Evolutionary conservation across 2,329 filamentous ascomycete species (phyloP), one percentile per base, ranked within the genome.

Genomic region (Ophiostoma ips): DNA sequence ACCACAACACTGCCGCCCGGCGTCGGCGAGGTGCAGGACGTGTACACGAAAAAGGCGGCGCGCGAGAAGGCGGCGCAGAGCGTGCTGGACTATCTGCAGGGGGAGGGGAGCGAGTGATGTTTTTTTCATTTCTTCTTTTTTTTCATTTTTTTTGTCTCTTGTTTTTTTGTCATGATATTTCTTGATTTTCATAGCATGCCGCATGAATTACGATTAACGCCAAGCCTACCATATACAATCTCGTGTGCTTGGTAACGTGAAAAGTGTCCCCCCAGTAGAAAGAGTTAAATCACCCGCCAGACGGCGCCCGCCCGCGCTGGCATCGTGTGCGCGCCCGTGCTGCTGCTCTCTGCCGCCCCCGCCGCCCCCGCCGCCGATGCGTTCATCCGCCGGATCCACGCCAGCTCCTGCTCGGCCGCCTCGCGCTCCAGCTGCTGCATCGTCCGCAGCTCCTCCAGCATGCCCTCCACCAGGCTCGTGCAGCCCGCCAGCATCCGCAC

Each of bases 371-470:
- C 38, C 38, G 5, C 65, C 64, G 24, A 21, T 45, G 68, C 60
- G 57, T 73, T 78, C 65, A 76, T 71, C 51, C 59, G 64, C 61
- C 68, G 68, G 40, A 84, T 74, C 76, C 80, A 83, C 38, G 66
- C 68, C 50, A 70, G 69, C 62, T 84, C 81, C 41, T 71, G 67
- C 44, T 63, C 64, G 48, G 77, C 62, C 5, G 76, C 73, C 56
- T 78, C 76, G 44, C 64, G 65, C 63, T 82, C 77, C 50, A 84
- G 74, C 57, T 72, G 69, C 50, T 70, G 70, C 80, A 84, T 84
- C 52, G 72, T 53, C n/a, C 62, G 62, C 54, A 84, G 64, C 65
- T 84, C 81, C n/a, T 66, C 67, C 41, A 80, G 62, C 79, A 83
- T 83, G 34, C 71, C 75, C 45, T 65, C 59, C 12, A 82, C 69